phyloP scores from a whole-genome alignment of 192 early-diverging fungal species.

The Backusella tuberculispora region DNA sequence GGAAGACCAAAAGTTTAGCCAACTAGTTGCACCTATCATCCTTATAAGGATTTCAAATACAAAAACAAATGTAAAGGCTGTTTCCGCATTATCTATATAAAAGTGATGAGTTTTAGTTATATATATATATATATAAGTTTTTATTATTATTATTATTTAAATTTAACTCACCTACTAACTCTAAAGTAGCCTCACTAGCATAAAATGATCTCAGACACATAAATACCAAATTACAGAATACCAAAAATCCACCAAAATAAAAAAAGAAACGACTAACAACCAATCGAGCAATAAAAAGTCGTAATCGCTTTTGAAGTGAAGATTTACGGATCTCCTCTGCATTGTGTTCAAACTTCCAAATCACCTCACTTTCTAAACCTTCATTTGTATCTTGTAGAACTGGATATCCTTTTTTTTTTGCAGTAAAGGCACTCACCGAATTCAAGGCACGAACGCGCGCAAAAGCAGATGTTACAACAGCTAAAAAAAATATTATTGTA shows the following conservation, averaged over 20 bases:
- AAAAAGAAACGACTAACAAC: constrained; percentile 30
- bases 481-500: constrained; percentile 20
- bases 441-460: constrained; percentile 52
- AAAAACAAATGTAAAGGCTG: constrained; percentile 52
- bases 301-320: constrained; percentile 1
- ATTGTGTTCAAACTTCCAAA: constrained; percentile 28
- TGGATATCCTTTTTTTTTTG: constrained; percentile 33
- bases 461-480: constrained; percentile 62
- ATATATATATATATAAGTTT: background rate
- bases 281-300: background rate
- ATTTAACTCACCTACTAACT: constrained; percentile 36
- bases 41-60: constrained; percentile 51
- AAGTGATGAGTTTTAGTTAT: background rate
- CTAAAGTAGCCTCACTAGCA: constrained; percentile 25
- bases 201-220: constrained; percentile 48
- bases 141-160: background rate
- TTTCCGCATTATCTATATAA: constrained; percentile 45
- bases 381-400: constrained; percentile 14
- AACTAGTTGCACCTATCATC: constrained; percentile 38
- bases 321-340: background rate
- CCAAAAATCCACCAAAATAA: constrained; percentile 38
- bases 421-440: constrained; percentile 51
- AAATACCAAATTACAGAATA: constrained; percentile 48
- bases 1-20: constrained; percentile 48
- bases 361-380: background rate